These are phyloP conservation scores for Stenogyne calaminthoides DNA, from an alignment of 305 asterid genomes.

Conservation along the genomic window DNA sequence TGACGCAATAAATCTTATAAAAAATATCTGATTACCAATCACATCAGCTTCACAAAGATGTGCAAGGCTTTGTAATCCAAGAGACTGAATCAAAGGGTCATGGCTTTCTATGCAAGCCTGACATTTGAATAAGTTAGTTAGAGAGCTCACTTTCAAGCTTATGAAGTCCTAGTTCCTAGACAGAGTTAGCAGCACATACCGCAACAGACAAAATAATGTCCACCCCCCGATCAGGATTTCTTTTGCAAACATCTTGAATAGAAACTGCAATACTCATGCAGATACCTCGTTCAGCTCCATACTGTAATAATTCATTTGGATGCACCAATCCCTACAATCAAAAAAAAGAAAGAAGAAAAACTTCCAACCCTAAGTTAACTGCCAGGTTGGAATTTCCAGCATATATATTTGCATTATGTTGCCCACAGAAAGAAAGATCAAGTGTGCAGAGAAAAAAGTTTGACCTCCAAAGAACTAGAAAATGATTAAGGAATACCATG, in stretches of 20 bases:
- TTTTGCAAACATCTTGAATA: conserved; percentile 82
- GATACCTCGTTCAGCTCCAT: conserved; percentile 59
- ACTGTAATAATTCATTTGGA: conserved; percentile 55
- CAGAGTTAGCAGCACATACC: conserved; percentile 55
- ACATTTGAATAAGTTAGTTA: conserved; percentile 38
- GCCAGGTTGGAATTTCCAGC: background rate
- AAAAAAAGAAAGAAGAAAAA: conserved; percentile 31
- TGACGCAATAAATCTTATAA: conserved; percentile 19
- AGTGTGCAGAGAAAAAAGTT: conserved; percentile 8
- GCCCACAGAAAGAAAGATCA: background rate
- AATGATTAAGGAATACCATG: background rate
- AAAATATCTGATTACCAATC: conserved; percentile 57
- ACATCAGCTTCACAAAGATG: conserved; percentile 99
- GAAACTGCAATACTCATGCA: conserved; percentile 84
- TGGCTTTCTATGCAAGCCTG: conserved; percentile 88
- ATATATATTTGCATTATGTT: background rate
- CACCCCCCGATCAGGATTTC: conserved; percentile 97
- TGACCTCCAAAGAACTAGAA: conserved; percentile 1
- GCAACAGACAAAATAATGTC: conserved; percentile 89
- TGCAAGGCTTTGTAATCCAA: conserved; percentile 90
- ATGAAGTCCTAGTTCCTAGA: conserved; percentile 29
- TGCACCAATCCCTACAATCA: conserved; percentile 68
- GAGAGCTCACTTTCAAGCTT: conserved; percentile 32
- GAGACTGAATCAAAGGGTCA: conserved; percentile 80
- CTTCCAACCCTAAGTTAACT: background rate